Evolutionary conservation across 2,329 filamentous ascomycete genomes (phyloP).

Genomic region (Trichoderma sp.): DNA sequence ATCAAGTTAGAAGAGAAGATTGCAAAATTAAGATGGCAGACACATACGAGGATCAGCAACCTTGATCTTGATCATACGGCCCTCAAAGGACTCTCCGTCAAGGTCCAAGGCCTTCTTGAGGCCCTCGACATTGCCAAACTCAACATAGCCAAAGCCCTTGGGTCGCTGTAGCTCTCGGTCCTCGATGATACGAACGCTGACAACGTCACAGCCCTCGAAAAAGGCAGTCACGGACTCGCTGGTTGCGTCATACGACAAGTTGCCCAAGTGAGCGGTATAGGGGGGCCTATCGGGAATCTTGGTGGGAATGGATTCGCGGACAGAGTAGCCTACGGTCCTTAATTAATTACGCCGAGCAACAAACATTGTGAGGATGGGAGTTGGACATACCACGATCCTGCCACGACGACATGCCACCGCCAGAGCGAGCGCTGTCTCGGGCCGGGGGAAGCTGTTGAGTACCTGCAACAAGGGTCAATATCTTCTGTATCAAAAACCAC

Average conservation of each 20-base stretch:
- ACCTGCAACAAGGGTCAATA: slow-evolving; percentile 45
- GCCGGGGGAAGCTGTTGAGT: slow-evolving; percentile 59
- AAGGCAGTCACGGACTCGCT: slow-evolving; percentile 82
- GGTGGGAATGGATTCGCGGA: slow-evolving; percentile 74
- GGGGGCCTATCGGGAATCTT: slow-evolving; percentile 85
- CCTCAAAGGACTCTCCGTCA: slow-evolving; percentile 81
- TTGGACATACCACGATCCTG: slow-evolving; percentile 48
- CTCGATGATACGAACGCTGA: slow-evolving; percentile 93
- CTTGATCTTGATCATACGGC: slow-evolving; percentile 88
- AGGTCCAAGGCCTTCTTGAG: slow-evolving; percentile 87
- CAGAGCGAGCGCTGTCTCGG: slow-evolving; percentile 49
- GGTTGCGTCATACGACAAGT: slow-evolving; percentile 93
- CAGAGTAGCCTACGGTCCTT: slow-evolving; percentile 56
- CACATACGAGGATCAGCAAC: slow-evolving; percentile 94
- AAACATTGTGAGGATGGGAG: background rate
- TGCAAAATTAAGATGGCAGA: background rate
- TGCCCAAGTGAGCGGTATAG: slow-evolving; percentile 94
- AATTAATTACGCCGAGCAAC: slow-evolving; percentile 32
- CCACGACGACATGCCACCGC: slow-evolving; percentile 45
- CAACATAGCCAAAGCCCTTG: slow-evolving; percentile 97
- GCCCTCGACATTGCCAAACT: slow-evolving; percentile 85
- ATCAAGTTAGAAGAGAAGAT: background rate
- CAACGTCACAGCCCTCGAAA: slow-evolving; percentile 81
- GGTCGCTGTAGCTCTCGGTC: slow-evolving; percentile 92
- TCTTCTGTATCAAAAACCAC: background rate